phyloP scores from a whole-genome alignment of 805 yeast genomes.

The Lipomyces starkeyi region DNA sequence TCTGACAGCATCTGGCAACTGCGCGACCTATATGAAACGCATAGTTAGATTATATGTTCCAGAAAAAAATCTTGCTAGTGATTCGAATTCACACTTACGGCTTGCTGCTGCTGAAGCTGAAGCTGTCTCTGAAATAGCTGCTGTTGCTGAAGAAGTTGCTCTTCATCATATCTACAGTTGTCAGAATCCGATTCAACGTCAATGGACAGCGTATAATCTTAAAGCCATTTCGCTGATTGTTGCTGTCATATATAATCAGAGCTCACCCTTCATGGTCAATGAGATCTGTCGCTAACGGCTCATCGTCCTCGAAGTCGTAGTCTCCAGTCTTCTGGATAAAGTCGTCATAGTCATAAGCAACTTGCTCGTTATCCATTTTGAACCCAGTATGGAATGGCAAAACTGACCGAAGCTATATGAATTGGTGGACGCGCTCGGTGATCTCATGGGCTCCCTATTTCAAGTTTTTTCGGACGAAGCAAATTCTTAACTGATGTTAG shows the following conservation, averaged over 20 bases:
- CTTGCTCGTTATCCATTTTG: slow-evolving; percentile 33
- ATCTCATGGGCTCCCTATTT: background rate
- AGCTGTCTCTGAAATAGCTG: slow-evolving; percentile 42
- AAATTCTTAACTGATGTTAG: background rate
- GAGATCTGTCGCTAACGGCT: slow-evolving; percentile 39
- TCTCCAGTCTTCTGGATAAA: slow-evolving; percentile 40
- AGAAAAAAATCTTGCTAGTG: background rate
- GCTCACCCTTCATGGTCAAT: slow-evolving; percentile 37
- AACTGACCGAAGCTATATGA: background rate
- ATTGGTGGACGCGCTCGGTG: background rate
- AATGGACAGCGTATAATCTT: background rate
- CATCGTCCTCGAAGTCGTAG: slow-evolving; percentile 42
- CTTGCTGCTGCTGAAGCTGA: slow-evolving; percentile 40
- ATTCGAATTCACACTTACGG: slow-evolving; percentile 17
- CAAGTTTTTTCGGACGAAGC: background rate
- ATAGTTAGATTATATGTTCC: background rate
- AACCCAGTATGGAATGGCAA: background rate
- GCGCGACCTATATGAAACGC: slow-evolving; percentile 33
- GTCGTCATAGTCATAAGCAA: slow-evolving; percentile 38
- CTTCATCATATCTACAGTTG: slow-evolving; percentile 43
- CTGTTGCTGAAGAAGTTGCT: slow-evolving; percentile 45
- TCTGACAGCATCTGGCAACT: slow-evolving; percentile 53
- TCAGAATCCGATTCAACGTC: background rate
- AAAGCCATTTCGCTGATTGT: background rate
- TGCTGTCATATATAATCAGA: background rate